phyloP scores from a whole-genome alignment of 2,329 filamentous ascomycete genomes.

The Cordyceps sp. region DNA sequence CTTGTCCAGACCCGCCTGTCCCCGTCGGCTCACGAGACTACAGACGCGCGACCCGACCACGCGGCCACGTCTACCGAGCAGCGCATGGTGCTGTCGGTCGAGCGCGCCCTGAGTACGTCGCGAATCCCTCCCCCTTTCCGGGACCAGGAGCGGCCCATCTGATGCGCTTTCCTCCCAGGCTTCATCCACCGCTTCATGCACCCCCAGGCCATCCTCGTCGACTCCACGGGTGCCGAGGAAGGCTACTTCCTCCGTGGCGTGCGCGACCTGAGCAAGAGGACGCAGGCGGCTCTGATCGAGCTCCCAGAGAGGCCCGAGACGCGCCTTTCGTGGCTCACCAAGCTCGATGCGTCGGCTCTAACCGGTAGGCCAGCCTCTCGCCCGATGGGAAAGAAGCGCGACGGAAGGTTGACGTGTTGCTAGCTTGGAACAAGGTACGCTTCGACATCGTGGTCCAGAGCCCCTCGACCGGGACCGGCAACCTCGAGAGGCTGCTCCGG shows the following conservation, averaged over 20 bases:
- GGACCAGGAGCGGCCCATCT: too few species aligned
- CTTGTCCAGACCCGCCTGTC: neutral
- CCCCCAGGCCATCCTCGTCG: constrained; percentile 61
- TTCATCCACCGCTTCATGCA: constrained; percentile 53
- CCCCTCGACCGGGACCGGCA: constrained; percentile 51
- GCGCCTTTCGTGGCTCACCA: constrained; percentile 59
- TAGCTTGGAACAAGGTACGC: constrained; percentile 61
- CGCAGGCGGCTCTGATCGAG: constrained; percentile 52
- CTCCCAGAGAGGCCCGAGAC: constrained; percentile 48
- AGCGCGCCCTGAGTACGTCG: constrained; percentile 50
- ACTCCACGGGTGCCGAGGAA: constrained; percentile 52
- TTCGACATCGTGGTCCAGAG: constrained; percentile 79
- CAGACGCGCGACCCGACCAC: constrained; percentile 65
- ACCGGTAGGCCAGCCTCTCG: constrained; percentile 26
- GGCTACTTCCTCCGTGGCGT: constrained; percentile 47
- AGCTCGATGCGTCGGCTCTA: constrained; percentile 57
- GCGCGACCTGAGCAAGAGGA: constrained; percentile 31
- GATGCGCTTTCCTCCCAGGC: constrained; percentile 25
- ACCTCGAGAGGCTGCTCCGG: constrained; percentile 57
- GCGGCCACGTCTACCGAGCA: constrained; percentile 50
- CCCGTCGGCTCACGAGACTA: constrained; percentile 5
- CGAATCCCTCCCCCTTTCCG: too few species aligned
- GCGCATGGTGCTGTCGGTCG: constrained; percentile 49
- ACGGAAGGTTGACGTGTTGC: constrained; percentile 5
- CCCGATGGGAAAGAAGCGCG: neutral